Percentiles rank a stretch among this genome's conserved stretches.
phyloP scores from a whole-genome alignment of 164 flowering plant species.

The Vitis cinerea region DNA sequence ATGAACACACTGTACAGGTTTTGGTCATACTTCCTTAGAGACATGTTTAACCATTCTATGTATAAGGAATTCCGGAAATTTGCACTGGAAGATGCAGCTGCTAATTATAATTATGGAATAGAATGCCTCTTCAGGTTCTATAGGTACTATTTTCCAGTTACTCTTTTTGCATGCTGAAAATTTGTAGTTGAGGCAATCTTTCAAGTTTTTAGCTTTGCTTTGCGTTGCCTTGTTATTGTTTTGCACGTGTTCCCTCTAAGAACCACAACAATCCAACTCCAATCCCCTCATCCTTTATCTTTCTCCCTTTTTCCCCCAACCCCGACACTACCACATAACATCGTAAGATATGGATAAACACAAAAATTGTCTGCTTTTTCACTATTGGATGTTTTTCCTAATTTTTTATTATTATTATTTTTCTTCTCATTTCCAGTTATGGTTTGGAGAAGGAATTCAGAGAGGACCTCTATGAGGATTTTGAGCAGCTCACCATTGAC shows the following conservation, averaged over 20 bases:
- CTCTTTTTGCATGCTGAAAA: not conserved
- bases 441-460: constrained; percentile 91
- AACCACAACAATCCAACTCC: too few relatives aligned
- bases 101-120: constrained; percentile 80
- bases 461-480: constrained; percentile 77
- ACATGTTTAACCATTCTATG: constrained; percentile 70
- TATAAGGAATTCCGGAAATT: constrained; percentile 77
- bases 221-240: not conserved
- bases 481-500: constrained; percentile 76
- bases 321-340: too few relatives aligned
- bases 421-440: constrained; percentile 49
- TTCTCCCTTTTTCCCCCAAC: too few relatives aligned
- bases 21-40: constrained; percentile 89
- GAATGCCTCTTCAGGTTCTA: constrained; percentile 97
- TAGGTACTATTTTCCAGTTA: constrained; percentile 47
- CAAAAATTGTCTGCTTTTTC: too few relatives aligned
- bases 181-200: not conserved
- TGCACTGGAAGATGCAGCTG: constrained; percentile 92
- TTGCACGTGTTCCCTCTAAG: too few relatives aligned
- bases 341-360: too few relatives aligned
- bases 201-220: not conserved
- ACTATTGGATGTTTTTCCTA: not conserved
- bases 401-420: not conserved
- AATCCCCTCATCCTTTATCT: too few relatives aligned
- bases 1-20: constrained; percentile 93